These are phyloP conservation scores for Quercus phellos DNA, from an alignment of 331 rosid genomes.

Conservation along the genomic window DNA sequence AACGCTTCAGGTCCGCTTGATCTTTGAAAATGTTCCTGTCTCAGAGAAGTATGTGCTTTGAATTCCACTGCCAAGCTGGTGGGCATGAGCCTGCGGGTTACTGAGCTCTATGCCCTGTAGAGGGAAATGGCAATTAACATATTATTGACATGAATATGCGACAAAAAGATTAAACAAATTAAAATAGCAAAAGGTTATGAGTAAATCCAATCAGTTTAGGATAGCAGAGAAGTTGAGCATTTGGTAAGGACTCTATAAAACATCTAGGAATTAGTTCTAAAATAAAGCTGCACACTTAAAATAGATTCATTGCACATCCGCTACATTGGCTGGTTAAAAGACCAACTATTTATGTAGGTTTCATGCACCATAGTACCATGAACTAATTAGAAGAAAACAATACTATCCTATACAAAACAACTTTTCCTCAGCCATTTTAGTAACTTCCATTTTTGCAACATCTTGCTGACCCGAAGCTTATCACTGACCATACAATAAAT, in stretches of 20 bases:
- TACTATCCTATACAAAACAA: not conserved
- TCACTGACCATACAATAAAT: not conserved
- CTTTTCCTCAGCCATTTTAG: not conserved
- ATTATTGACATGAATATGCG: not conserved
- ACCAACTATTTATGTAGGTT: not conserved
- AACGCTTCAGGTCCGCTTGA: slow-evolving; percentile 57
- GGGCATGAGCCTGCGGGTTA: slow-evolving; percentile 92
- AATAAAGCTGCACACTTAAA: not conserved
- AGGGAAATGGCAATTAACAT: not conserved
- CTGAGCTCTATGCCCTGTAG: slow-evolving; percentile 89
- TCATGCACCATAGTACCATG: not conserved
- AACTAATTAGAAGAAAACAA: not conserved
- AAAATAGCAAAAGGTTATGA: not conserved
- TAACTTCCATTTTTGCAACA: not conserved
- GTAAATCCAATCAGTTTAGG: not conserved
- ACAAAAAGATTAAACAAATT: not conserved
- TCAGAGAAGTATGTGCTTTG: slow-evolving; percentile 96
- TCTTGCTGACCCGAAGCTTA: not conserved
- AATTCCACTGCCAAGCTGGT: slow-evolving; percentile 91
- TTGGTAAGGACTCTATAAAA: not conserved
- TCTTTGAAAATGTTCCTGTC: slow-evolving; percentile 92
- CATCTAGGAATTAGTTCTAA: not conserved
- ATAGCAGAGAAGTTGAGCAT: not conserved
- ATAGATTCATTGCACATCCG: too few species aligned
- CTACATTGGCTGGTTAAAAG: too few species aligned